Percentiles rank a stretch among this genome's conserved stretches.
Evolutionary conservation across 768 basidiomycete genomes (phyloP).

Genomic region (Russula sp.): DNA sequence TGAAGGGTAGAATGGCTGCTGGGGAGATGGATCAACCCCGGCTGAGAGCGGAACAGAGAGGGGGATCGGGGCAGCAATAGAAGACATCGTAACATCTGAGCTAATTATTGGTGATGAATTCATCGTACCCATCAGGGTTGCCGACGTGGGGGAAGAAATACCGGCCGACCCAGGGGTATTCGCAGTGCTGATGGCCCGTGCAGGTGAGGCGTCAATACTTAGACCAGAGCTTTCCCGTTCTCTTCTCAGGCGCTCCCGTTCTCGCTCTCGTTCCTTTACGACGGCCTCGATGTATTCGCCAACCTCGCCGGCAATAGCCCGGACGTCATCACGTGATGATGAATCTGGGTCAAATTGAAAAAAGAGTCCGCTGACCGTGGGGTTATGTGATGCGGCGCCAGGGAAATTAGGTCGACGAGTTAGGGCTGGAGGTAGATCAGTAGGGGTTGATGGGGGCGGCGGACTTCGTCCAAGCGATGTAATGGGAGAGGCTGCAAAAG

Average conservation of each 20-base stretch:
- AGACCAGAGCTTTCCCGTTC: constrained; percentile 46
- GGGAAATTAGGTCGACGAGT: constrained; percentile 8
- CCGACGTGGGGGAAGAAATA: constrained; percentile 7
- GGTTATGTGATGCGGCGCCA: constrained; percentile 5
- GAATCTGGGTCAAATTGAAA: constrained; percentile 38
- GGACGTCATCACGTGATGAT: constrained; percentile 32
- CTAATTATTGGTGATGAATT: constrained; percentile 9
- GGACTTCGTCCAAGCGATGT: constrained; percentile 9
- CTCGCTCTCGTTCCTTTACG: constrained; percentile 67
- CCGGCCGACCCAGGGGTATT: constrained; percentile 17
- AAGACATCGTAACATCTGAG: constrained; percentile 1
- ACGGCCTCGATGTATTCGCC: constrained; percentile 68
- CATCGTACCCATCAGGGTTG: constrained; percentile 12
- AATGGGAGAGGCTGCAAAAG: constrained; percentile 10
- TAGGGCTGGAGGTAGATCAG: constrained; percentile 17
- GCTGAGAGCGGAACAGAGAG: constrained; percentile 25
- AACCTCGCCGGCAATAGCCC: constrained; percentile 51
- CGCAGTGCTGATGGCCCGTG: constrained; percentile 5
- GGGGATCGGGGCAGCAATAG: constrained; percentile 16
- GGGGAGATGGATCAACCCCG: constrained; percentile 19
- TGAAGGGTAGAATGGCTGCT: constrained; percentile 49
- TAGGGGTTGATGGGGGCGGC: not conserved
- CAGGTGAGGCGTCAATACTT: constrained; percentile 13
- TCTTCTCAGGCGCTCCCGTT: constrained; percentile 63
- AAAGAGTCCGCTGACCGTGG: constrained; percentile 36